Evolutionary conservation across 768 basidiomycete species (phyloP).

Genomic region (Tricholoma furcatifolium): DNA sequence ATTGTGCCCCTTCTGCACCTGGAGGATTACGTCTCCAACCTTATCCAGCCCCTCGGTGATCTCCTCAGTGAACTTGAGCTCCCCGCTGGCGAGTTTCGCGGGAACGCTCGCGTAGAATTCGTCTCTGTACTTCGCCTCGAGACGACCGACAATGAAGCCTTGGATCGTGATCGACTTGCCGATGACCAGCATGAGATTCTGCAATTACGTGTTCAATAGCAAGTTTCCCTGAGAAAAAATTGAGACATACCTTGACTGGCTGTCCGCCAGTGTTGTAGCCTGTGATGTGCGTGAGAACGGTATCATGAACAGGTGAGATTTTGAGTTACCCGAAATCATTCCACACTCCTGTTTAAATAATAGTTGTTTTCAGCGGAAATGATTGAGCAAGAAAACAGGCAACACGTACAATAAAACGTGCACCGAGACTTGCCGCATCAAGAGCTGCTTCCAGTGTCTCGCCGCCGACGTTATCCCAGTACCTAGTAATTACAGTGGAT

Average conservation of each 20-base stretch:
- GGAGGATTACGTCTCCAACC: slow-evolving; percentile 33
- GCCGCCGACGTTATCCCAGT: slow-evolving; percentile 63
- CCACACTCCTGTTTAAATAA: slow-evolving; percentile 35
- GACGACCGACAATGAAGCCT: slow-evolving; percentile 36
- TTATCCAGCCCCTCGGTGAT: slow-evolving; percentile 41
- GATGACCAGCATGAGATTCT: slow-evolving; percentile 41
- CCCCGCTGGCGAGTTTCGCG: slow-evolving; percentile 38
- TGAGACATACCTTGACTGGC: slow-evolving; percentile 15
- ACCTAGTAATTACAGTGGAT: slow-evolving; percentile 25
- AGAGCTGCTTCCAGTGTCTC: slow-evolving; percentile 57
- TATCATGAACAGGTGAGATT: not conserved
- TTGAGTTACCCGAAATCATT: slow-evolving; percentile 30
- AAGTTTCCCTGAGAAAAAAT: not conserved
- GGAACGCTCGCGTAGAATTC: slow-evolving; percentile 45
- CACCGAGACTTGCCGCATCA: slow-evolving; percentile 37
- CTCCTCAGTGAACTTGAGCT: slow-evolving; percentile 48
- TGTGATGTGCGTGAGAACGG: not conserved
- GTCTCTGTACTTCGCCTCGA: slow-evolving; percentile 33
- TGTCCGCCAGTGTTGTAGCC: slow-evolving; percentile 32
- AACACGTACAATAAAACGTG: slow-evolving; percentile 49
- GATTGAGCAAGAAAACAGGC: not conserved
- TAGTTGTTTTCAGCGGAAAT: not conserved
- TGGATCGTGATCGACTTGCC: slow-evolving; percentile 38
- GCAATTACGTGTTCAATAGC: no score
- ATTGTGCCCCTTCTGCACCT: slow-evolving; percentile 33